Evolutionary conservation across 306 rosid genomes (phyloP), one percentile per base, ranked within the genome.

Genomic region (Quillaja saponaria): DNA sequence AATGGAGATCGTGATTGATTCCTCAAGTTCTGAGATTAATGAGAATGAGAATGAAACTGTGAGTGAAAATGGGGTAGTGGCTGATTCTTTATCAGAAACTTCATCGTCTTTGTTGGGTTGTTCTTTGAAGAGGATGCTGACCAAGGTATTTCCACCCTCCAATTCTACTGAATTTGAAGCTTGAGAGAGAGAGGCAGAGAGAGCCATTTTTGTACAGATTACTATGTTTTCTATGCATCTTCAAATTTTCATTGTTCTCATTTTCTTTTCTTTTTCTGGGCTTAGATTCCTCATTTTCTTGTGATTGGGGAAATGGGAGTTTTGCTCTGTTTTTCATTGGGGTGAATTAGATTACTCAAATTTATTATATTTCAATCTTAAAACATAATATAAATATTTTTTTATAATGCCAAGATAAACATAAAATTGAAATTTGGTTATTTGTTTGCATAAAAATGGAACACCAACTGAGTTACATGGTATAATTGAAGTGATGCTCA

Each of bases 61-160:
- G 11, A 55, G 6, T 48, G 66, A 48, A 19, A 59, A 28, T 39
- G 41, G 17, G 3, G 44, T 18, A 15, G 19, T 37, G 21, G 8
- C 35, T 57, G 83, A 20, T 54, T 68, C 76, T 44, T 34, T 55
- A 5, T 31, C 69, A 8, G 78, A 72, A 64, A 34, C 78, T 60
- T 57, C 90, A 2, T 74, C 81, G 3, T 85, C 84, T 2, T 67
- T 84, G 55, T 47, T 88, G 51, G 79, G 85, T 3, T 83, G 77
- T 34, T 85, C 94, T n/a, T 68, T 88, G 79, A 84, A 83, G 83
- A 83, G 85, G 74, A 82, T 88, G 81, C 69, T 83, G 7, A 74
- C 83, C 73, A 85, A 79, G 79, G 80, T 85, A 41, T 72, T 82
- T 45, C 80, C 80, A 46, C 55, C 88, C 6, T 38, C 82, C 5